phyloP scores from a whole-genome alignment of 768 basidiomycete species.

The Peribolospora baueri region DNA sequence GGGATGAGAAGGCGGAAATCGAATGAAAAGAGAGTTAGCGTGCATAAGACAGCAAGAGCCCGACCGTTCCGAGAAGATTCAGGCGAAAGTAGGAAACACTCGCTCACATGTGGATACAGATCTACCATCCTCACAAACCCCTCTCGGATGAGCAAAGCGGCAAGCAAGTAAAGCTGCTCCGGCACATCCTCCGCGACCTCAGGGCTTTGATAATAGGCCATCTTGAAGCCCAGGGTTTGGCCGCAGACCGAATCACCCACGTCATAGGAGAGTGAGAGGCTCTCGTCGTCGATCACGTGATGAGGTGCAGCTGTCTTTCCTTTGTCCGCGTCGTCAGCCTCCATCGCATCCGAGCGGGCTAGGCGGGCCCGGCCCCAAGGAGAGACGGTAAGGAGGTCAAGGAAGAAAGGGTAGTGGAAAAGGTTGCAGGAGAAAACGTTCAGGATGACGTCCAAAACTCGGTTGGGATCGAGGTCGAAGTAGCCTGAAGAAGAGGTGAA shows the following conservation, averaged over 20 bases:
- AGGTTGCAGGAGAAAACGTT: slow-evolving; percentile 71
- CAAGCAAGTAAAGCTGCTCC: slow-evolving; percentile 48
- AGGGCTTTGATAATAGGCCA: slow-evolving; percentile 53
- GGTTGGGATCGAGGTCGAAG: slow-evolving; percentile 86
- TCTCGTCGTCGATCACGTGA: slow-evolving; percentile 10
- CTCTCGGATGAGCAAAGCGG: slow-evolving; percentile 72
- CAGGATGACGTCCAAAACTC: slow-evolving; percentile 75
- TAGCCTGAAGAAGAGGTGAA: slow-evolving; percentile 27
- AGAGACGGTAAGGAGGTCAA: slow-evolving; percentile 60
- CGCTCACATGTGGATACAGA: slow-evolving; percentile 65
- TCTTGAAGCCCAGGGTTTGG: slow-evolving; percentile 96
- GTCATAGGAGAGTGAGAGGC: no score
- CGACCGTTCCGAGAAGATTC: background rate
- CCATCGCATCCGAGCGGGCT: slow-evolving; percentile 9
- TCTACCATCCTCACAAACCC: slow-evolving; percentile 68
- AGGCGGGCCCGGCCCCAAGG: slow-evolving; percentile 38
- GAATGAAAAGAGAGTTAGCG: background rate
- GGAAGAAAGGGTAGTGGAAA: slow-evolving; percentile 65
- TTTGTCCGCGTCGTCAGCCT: slow-evolving; percentile 1
- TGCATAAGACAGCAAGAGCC: slow-evolving; percentile 1
- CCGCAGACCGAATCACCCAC: slow-evolving; percentile 22
- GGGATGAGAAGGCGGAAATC: background rate
- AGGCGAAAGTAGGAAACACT: background rate
- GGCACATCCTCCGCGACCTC: slow-evolving; percentile 40
- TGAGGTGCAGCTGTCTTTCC: slow-evolving; percentile 13